Base-by-base conservation (phyloP, 139 green algal species). In the Coelastrella sp. region DNA sequence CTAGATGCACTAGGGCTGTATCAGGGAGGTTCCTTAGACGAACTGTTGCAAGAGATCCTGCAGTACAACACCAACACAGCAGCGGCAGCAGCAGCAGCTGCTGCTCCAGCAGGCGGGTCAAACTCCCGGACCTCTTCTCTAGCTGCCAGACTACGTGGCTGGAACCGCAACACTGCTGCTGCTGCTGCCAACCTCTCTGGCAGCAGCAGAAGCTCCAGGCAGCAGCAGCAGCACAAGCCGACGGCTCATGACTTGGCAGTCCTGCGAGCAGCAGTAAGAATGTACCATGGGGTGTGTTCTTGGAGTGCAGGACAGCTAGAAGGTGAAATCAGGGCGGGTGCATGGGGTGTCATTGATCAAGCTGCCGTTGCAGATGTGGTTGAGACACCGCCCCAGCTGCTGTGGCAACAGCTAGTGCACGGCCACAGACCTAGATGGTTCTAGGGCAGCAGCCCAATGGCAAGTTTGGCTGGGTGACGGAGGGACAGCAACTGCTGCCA, bases 281-380 rank as follows among this genome's bases (percentile, higher is more conserved):
- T 88, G 83, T 88, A 80, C n/a, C 64, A 88, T 54, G 83, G 83
- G 3, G 66, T 79, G 6, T 88, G 83, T 23, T 54, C 23, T 10
- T 88, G 83, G 83, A 73, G 47, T 16, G 10, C 83, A 19, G 83
- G 83, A 10, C 83, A 88, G 83, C n/a, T 88, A 47, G 83, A 88
- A 32, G 83, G 83, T 4, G 83, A 88, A 66, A 10, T 88, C 5
- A 19, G 83, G 14, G 66, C 65, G 13, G 83, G 83, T 16, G 66
- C 71, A 20, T 88, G 83, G 83, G 83, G 83, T 57, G 32, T 88
- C 59, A 11, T 86, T 23, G 19, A 54, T 6, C 54, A 13, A 23
- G 83, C 83, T 76, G 64, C 60, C 20, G 54, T 88, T 32, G 47
- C 47, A 0, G 83, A 88, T 47, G 16, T 88, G 3, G 83, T 61